Evolutionary conservation across 1,284 basidiomycete species (phyloP).

Genomic region (Puccinia polysora): DNA sequence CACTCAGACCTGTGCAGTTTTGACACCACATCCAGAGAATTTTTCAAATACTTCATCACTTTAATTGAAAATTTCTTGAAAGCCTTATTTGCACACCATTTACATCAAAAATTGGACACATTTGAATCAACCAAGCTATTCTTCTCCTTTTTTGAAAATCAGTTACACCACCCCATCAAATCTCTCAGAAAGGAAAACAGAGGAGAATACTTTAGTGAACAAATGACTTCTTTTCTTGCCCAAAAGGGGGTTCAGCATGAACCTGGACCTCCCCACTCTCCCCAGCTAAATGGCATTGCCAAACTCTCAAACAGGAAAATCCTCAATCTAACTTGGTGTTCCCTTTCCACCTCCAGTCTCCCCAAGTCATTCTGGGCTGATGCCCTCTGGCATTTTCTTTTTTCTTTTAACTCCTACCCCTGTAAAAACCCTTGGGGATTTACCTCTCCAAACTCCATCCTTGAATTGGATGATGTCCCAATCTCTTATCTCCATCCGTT

Average conservation of each 20-base stretch:
- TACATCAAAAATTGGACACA: constrained; percentile 4
- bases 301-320: constrained; percentile 51
- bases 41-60: constrained; percentile 16
- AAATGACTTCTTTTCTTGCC: constrained; percentile 50
- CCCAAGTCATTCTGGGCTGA: constrained; percentile 52
- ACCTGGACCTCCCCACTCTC: constrained; percentile 54
- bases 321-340: constrained; percentile 47
- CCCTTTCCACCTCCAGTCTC: constrained; percentile 50
- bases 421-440: not conserved
- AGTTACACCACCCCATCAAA: constrained; percentile 49
- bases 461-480: no score
- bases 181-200: constrained; percentile 52
- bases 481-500: no score
- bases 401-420: not conserved
- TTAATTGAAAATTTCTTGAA: constrained; percentile 17
- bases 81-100: not conserved
- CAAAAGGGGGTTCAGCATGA: constrained; percentile 51
- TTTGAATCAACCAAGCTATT: constrained; percentile 17
- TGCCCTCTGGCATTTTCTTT: not conserved
- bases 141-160: constrained; percentile 45
- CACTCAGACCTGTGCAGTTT: not conserved
- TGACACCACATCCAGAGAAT: not conserved
- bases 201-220: constrained; percentile 49
- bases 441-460: no score
- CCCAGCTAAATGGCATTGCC: constrained; percentile 52